Conservation (phyloP, 2,329 filamentous ascomycete genomes). For the Macroventuria anomochaeta region DNA sequence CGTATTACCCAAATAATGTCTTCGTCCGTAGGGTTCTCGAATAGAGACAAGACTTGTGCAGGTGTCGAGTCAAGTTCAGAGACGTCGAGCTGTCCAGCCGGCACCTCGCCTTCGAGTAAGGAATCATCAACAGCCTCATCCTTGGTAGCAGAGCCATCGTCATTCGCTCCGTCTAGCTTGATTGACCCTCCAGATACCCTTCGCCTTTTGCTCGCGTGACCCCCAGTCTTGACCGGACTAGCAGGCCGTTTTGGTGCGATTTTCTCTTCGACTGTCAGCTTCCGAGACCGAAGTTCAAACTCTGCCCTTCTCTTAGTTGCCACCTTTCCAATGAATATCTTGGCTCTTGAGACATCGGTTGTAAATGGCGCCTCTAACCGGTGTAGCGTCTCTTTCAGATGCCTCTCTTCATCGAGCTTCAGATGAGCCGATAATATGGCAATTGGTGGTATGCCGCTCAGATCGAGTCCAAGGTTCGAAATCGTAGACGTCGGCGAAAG, state of each 20-base stretch:
- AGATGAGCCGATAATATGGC: slow-evolving; percentile 78
- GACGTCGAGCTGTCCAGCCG: slow-evolving; percentile 5
- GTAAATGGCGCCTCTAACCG: slow-evolving; percentile 65
- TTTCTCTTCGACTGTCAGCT: slow-evolving; percentile 64
- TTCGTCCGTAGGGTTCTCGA: slow-evolving; percentile 21
- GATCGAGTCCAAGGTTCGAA: slow-evolving; percentile 40
- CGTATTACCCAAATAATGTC: slow-evolving; percentile 58
- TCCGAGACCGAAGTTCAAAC: slow-evolving; percentile 76
- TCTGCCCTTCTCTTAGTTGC: slow-evolving; percentile 71
- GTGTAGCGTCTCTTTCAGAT: slow-evolving; percentile 69
- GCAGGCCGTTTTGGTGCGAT: slow-evolving; percentile 27
- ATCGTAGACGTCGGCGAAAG: slow-evolving; percentile 27
- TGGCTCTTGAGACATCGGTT: slow-evolving; percentile 73
- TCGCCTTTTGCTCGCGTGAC: slow-evolving; percentile 27
- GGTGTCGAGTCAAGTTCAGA: neutral
- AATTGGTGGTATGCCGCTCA: slow-evolving; percentile 65
- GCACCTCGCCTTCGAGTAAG: slow-evolving; percentile 22
- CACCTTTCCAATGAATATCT: slow-evolving; percentile 76
- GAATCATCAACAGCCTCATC: slow-evolving; percentile 13
- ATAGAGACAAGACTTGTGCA: slow-evolving; percentile 16
- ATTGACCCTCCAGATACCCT: slow-evolving; percentile 10
- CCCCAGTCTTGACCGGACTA: slow-evolving; percentile 22
- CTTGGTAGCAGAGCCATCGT: slow-evolving; percentile 23
- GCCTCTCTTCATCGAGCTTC: slow-evolving; percentile 65
- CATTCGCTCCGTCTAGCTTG: slow-evolving; percentile 18